phyloP scores from a whole-genome alignment of 257 asterid genomes.

The Nicotiana paniculata region DNA sequence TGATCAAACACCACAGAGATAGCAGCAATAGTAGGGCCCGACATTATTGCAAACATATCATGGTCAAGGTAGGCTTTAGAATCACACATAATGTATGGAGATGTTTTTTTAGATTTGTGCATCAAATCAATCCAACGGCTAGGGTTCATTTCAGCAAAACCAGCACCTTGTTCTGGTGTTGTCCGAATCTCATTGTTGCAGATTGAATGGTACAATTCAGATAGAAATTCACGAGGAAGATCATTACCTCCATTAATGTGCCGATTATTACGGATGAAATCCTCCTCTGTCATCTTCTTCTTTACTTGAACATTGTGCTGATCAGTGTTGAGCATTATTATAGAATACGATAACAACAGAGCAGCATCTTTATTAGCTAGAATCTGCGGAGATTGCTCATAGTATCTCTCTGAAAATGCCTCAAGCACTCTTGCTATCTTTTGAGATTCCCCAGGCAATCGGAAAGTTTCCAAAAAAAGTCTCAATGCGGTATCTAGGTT shows the following conservation, averaged over 20 bases:
- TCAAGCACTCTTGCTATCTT: constrained; percentile 97
- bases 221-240: constrained; percentile 83
- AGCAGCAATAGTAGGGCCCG: constrained; percentile 98
- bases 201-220: constrained; percentile 77
- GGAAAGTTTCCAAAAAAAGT: constrained; percentile 86
- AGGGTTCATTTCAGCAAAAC: constrained; percentile 90
- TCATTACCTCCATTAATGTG: constrained; percentile 89
- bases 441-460: constrained; percentile 98
- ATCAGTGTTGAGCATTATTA: constrained; percentile 91
- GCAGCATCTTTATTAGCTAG: constrained; percentile 95
- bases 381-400: constrained; percentile 82
- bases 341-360: constrained; percentile 78
- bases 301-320: constrained; percentile 92
- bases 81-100: constrained; percentile 72
- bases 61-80: constrained; percentile 88
- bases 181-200: constrained; percentile 96
- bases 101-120: constrained; percentile 72
- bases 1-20: constrained; percentile 92
- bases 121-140: constrained; percentile 96
- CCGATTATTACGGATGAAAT: constrained; percentile 85
- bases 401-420: constrained; percentile 94
- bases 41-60: constrained; percentile 96
- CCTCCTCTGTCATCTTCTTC: constrained; percentile 98
- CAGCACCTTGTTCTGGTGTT: constrained; percentile 87
- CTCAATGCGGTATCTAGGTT: constrained; percentile 86